A percentile compares a stretch with the other conserved stretches of the same genome.
Conservation (phyloP, 1,139 yeast genomes). For the Debaryomycetaceae sp. region DNA sequence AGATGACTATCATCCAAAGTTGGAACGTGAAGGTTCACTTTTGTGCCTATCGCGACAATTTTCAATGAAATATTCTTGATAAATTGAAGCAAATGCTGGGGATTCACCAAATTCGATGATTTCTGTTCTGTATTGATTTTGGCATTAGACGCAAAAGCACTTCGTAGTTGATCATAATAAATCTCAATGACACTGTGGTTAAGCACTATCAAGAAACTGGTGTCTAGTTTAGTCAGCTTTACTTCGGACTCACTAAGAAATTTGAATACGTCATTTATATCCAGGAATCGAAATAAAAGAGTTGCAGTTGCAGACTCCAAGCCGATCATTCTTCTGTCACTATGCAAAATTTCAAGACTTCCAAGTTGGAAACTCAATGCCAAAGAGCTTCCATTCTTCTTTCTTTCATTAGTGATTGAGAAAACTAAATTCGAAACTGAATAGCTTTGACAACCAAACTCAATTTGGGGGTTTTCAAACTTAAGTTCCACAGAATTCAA, state of each 20-base stretch:
- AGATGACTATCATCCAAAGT: constrained; percentile 8
- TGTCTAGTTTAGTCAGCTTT: neutral
- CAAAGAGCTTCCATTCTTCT: neutral
- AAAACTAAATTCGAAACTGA: neutral
- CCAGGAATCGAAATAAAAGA: neutral
- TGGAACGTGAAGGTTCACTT: constrained; percentile 30
- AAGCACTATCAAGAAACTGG: constrained; percentile 4
- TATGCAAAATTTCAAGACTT: neutral
- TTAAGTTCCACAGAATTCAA: constrained; percentile 18
- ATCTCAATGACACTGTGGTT: constrained; percentile 36
- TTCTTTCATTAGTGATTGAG: neutral
- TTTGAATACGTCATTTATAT: neutral
- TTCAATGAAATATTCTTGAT: constrained; percentile 10
- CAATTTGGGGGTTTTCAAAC: constrained; percentile 22
- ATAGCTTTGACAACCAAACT: neutral
- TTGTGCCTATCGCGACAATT: constrained; percentile 32
- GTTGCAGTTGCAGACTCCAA: neutral
- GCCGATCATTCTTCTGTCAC: neutral
- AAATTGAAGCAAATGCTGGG: no score
- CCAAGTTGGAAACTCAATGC: neutral
- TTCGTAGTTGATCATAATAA: constrained; percentile 40
- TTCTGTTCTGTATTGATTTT: no score
- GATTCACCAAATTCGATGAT: no score
- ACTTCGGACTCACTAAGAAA: neutral
- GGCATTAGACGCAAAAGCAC: no score